Conservation (phyloP, 208 protist species). For the Acanthamoeba royreba region DNA sequence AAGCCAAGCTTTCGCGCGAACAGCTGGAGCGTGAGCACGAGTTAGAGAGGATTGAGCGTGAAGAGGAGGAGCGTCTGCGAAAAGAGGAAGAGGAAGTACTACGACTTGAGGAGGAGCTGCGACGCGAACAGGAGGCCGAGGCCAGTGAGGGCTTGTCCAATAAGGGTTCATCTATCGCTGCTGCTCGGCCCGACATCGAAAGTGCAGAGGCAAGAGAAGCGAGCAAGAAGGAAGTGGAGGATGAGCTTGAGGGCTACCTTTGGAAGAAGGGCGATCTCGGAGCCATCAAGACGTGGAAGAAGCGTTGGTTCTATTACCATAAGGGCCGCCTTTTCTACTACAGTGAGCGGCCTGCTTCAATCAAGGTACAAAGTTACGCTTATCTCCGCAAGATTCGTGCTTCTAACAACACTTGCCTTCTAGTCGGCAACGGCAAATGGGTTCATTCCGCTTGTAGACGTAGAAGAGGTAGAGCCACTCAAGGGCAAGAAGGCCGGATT, state of each 20-base stretch:
- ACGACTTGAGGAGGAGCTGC: neutral
- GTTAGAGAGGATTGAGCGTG: neutral
- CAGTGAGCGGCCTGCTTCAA: neutral
- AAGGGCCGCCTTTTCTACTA: slow-evolving; percentile 40
- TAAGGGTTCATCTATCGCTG: no score
- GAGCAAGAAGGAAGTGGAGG: no score
- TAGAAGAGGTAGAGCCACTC: neutral
- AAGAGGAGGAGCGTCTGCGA: slow-evolving; percentile 5
- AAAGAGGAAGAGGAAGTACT: slow-evolving; percentile 11
- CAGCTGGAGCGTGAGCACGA: neutral
- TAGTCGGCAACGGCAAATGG: neutral
- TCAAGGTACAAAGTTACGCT: no score
- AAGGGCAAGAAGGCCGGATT: slow-evolving; percentile 15
- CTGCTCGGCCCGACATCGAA: no score
- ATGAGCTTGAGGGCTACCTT: slow-evolving; percentile 6
- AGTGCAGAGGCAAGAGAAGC: no score
- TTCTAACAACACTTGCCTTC: no score
- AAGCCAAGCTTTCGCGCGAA: neutral
- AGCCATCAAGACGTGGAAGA: slow-evolving; percentile 44
- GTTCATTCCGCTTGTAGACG: slow-evolving; percentile 10
- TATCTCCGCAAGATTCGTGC: no score
- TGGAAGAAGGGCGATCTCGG: slow-evolving; percentile 37
- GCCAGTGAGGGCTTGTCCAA: no score
- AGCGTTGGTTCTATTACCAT: slow-evolving; percentile 30
- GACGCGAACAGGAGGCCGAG: neutral